Evolutionary conservation across 1,139 yeast species (phyloP).

Genomic region (Hemisphaericaspora lyxosophila): DNA sequence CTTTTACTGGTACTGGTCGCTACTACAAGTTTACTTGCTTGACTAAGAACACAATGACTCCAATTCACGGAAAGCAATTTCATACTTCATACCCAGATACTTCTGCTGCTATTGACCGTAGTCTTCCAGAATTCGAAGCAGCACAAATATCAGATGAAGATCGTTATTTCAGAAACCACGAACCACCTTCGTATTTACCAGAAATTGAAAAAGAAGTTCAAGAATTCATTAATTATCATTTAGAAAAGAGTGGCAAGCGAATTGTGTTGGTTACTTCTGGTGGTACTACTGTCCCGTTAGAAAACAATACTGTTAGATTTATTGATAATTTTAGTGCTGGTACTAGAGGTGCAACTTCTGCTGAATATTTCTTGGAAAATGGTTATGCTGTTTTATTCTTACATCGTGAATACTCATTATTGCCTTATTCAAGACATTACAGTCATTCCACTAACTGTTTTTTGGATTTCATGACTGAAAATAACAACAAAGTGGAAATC

Average conservation of each 20-base stretch:
- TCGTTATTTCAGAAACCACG: constrained; percentile 66
- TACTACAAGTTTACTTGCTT: no score
- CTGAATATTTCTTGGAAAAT: constrained; percentile 81
- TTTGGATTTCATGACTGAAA: constrained; percentile 73
- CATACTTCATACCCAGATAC: constrained; percentile 73
- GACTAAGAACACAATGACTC: no score
- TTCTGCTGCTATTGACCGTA: constrained; percentile 73
- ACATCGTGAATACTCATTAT: constrained; percentile 85
- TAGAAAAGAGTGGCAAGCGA: constrained; percentile 38
- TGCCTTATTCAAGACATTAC: constrained; percentile 89
- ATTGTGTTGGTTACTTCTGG: constrained; percentile 90
- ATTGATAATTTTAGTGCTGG: constrained; percentile 98
- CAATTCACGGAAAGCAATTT: constrained; percentile 24
- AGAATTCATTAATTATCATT: constrained; percentile 56
- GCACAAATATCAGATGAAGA: constrained; percentile 77
- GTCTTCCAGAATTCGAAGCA: constrained; percentile 73
- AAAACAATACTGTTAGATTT: constrained; percentile 92
- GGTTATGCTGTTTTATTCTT: constrained; percentile 91
- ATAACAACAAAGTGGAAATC: constrained; percentile 54
- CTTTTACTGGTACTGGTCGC: no score
- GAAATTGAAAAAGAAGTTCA: constrained; percentile 57
- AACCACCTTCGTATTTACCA: constrained; percentile 71
- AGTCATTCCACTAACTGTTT: constrained; percentile 83
- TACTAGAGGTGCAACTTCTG: constrained; percentile 94
- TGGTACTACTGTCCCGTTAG: constrained; percentile 98